Base-by-base conservation (phyloP, 352 stramenopile genomes). In the Globisporangium emineosum region DNA sequence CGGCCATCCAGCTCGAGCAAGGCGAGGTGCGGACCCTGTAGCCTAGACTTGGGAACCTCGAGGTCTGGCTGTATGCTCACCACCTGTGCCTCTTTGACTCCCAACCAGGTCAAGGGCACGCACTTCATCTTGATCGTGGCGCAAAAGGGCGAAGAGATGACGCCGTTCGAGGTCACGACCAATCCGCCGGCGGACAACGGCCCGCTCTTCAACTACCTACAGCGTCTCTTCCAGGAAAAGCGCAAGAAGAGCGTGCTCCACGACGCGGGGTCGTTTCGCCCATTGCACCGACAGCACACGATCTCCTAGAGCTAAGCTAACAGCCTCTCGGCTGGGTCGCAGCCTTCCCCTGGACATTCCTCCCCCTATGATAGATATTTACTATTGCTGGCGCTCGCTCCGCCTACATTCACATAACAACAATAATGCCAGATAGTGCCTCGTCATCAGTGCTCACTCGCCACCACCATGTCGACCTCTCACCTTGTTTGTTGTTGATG, bases 81-180 rank as follows among this genome's bases (percentile, higher is more conserved):
- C 45, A 3, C 21, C n/a, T 4, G 13, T 23, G 15, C 32, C 27
- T 55, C 30, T 15, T 5, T 23, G 13, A 25, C 32, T 27, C 19
- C 8, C 23, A 19, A 37, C 35, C 64, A 80, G 73, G 65, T 72
- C 10, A 63, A 67, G 29, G 57, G 66, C n/a, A 72, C 70, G 55
- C 75, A 68, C 29, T 83, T 71, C 32, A 80, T 83, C 35, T 49
- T 83, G 33, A 60, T 80, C 17, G 73, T 83, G 21, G 69, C 72
- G 9, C 57, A 58, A 8, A 57, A 58, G 6, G 75, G 65, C 3
- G 72, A 77, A 10, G 69, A 72, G 37, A 61, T 77, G 23, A 67
- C 64, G 29, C 57, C 70, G 29, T 69, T 69, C 29, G 72, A 83
- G 60, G 54, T 83, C 21, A 73, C 72, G 7, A 51, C 74, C 29